Conservation (phyloP, 2,329 filamentous ascomycete genomes). For the Neopestalotiopsis rosae region DNA sequence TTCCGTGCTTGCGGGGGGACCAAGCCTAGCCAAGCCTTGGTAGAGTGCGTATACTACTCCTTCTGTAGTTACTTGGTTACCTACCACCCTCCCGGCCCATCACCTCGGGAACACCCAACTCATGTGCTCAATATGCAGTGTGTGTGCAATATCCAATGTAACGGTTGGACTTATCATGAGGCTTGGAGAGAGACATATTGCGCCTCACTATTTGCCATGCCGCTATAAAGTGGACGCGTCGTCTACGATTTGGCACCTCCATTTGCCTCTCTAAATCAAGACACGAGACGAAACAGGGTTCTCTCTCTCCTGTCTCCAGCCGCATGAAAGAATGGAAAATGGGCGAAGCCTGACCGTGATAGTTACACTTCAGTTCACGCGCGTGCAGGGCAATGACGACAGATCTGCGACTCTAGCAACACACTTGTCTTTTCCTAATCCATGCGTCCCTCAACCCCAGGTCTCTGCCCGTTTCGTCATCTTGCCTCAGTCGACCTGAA, state of each 20-base stretch:
- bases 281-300: not conserved
- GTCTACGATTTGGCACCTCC: not conserved
- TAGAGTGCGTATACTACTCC: not conserved
- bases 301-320: not conserved
- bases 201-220: not conserved
- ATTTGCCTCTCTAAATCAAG: not conserved
- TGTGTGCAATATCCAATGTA: too few species aligned
- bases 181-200: not conserved
- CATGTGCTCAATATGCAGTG: too few species aligned
- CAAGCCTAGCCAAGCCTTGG: not conserved
- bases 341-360: not conserved
- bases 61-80: not conserved
- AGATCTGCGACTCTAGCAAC: conserved; percentile 5
- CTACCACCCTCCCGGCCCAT: not conserved
- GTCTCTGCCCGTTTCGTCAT: conserved; percentile 9
- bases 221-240: not conserved
- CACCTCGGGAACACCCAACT: too few species aligned
- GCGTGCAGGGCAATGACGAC: conserved; percentile 9
- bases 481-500: conserved; percentile 5
- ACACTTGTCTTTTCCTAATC: not conserved
- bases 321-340: not conserved
- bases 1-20: not conserved
- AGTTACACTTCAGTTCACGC: not conserved
- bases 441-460: not conserved
- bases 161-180: too few species aligned